These are phyloP conservation scores for Metschnikowia bowlesiae DNA, from an alignment of 805 yeast genomes.

Conservation along the genomic window DNA sequence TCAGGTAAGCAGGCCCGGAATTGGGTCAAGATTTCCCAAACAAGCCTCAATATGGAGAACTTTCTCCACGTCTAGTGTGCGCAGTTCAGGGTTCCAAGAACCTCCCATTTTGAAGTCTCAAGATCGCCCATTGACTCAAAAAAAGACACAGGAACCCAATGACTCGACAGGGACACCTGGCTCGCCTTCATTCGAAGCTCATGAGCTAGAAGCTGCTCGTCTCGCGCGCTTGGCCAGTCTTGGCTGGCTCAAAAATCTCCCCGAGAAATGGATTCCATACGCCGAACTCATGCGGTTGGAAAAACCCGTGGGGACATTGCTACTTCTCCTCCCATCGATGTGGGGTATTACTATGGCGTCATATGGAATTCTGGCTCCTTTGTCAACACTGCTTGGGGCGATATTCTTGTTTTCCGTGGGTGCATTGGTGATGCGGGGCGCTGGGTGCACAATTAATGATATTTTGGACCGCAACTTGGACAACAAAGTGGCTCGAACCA, in stretches of 20 bases:
- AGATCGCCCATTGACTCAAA: not conserved
- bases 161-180: not conserved
- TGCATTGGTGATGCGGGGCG: conserved; percentile 89
- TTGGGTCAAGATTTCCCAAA: not conserved
- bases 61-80: not conserved
- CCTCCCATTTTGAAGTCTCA: conserved; percentile 6
- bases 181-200: conserved; percentile 9
- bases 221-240: conserved; percentile 43
- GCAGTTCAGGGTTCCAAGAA: conserved; percentile 9
- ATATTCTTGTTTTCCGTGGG: conserved; percentile 76
- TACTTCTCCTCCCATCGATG: conserved; percentile 76
- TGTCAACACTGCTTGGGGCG: conserved; percentile 56
- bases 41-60: not conserved
- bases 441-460: conserved; percentile 96
- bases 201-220: conserved; percentile 49
- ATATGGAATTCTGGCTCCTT: conserved; percentile 62
- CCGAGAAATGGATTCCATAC: conserved; percentile 76
- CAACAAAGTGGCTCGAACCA: conserved; percentile 79
- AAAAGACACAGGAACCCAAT: not conserved
- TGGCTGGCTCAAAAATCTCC: conserved; percentile 56
- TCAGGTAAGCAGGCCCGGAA: not conserved
- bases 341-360: conserved; percentile 96
- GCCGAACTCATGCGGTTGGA: conserved; percentile 90
- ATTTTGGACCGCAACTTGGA: conserved; percentile 80
- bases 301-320: conserved; percentile 92